phyloP scores from a whole-genome alignment of 768 basidiomycete genomes.

The Suillus variegatus region DNA sequence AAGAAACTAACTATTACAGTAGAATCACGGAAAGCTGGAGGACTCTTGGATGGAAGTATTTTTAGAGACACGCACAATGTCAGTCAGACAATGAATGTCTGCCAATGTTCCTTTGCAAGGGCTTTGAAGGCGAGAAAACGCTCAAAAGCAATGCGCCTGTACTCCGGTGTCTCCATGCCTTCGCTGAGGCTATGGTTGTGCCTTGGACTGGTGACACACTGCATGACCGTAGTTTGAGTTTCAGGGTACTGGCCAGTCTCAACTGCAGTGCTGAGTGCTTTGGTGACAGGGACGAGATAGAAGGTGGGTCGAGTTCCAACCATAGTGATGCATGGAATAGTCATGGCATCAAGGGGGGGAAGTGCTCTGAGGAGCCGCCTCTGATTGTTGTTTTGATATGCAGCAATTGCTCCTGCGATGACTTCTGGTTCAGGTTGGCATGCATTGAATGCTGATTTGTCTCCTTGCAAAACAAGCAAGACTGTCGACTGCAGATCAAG shows the following conservation, averaged over 20 bases:
- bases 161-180: background rate
- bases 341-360: constrained; percentile 25
- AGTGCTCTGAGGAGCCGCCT: constrained; percentile 14
- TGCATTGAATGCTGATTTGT: constrained; percentile 10
- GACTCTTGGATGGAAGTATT: background rate
- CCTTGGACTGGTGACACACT: background rate
- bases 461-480: constrained; percentile 9
- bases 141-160: background rate
- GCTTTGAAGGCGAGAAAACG: background rate
- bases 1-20: no score
- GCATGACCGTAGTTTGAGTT: background rate
- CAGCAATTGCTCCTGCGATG: constrained; percentile 33
- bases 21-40: background rate
- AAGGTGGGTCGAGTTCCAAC: constrained; percentile 31
- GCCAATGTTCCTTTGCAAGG: background rate
- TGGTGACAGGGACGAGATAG: constrained; percentile 30
- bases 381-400: constrained; percentile 29
- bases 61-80: background rate
- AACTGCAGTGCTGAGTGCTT: constrained; percentile 18
- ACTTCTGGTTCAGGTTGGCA: constrained; percentile 27
- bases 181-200: background rate
- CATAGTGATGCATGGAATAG: constrained; percentile 28
- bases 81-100: background rate
- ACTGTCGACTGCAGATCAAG: constrained; percentile 5
- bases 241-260: constrained; percentile 2